Evolutionary conservation across 2,329 filamentous ascomycete genomes (phyloP), one percentile per base, ranked within the genome.

Genomic region (Ampelomyces quisqualis): DNA sequence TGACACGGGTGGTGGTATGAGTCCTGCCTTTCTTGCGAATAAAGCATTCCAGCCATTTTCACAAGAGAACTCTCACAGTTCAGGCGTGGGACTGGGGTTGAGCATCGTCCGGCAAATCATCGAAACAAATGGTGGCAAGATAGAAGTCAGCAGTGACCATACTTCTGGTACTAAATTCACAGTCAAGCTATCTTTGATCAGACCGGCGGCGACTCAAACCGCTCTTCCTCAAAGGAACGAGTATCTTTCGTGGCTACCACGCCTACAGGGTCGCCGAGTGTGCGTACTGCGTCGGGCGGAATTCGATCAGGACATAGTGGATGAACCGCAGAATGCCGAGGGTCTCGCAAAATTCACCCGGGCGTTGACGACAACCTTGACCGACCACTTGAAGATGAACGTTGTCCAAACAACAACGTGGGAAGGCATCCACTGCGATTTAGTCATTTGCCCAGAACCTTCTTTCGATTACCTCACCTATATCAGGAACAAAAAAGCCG

Each of bases 1-100:
- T 4, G 65, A 70, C 29, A 56, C 65, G 2, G 65, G 65, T 2
- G 45, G 35, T 6, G 67, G 66, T 1, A 70, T 70, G 55, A 61
- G 55, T 15, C 40, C 57, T 3, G 45, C 47, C 5, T 70, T 65
- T 26, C 57, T 68, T 1, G 51, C 60, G 30, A 57, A 64, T 22
- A 49, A 52, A 13, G 45, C 60, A 1, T 69, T 66, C n/a, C 56
- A 61, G 7, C 62, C 67, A 2, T 69, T 70, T n/a, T 52, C 60
- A 1, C 67, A 70, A 30, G 66, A 68, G 19, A 57, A 68, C n/a
- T 38, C 58, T 8, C 17, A 31, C 28, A 31, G 20, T 44, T 51
- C 19, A 38, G 60, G 60, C 3, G 55, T 51, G n/a, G 60, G 63
- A 2, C 23, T 67, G 4, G 63, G 63, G 0, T 31, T 67, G 15